These are phyloP conservation scores for Lichtheimia hyalospora DNA, from an alignment of 371 early-diverging fungal genomes.

Conservation along the genomic window DNA sequence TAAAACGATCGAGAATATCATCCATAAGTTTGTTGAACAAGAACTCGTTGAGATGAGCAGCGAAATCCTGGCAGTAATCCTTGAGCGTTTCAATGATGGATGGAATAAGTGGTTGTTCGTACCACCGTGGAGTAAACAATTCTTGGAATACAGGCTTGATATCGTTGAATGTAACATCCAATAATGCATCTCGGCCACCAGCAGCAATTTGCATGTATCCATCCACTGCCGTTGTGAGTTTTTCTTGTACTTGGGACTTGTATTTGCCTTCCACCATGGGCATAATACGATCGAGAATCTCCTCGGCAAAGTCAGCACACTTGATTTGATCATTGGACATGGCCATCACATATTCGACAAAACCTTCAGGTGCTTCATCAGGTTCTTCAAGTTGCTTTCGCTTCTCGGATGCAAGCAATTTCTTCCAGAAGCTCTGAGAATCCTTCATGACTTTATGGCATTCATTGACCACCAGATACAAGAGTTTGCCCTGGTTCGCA, in stretches of 20 bases:
- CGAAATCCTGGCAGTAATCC: constrained; percentile 88
- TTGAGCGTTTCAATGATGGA: constrained; percentile 85
- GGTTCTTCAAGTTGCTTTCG: constrained; percentile 72
- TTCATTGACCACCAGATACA: constrained; percentile 85
- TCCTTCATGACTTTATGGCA: constrained; percentile 83
- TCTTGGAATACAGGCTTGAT: constrained; percentile 69
- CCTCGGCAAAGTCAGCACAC: constrained; percentile 87
- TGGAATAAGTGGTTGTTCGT: constrained; percentile 80
- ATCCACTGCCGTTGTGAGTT: constrained; percentile 67
- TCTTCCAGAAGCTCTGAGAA: constrained; percentile 79
- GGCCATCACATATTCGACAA: constrained; percentile 93
- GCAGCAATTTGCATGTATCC: constrained; percentile 84
- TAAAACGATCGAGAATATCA: constrained; percentile 82
- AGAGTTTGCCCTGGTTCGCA: constrained; percentile 80
- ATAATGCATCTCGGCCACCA: constrained; percentile 65
- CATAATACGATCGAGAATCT: constrained; percentile 67
- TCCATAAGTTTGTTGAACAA: constrained; percentile 82
- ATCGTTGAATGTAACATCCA: constrained; percentile 85
- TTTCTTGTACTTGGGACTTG: constrained; percentile 58
- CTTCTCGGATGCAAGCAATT: constrained; percentile 71
- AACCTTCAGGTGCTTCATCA: constrained; percentile 70
- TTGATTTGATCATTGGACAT: constrained; percentile 91
- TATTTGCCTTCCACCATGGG: constrained; percentile 68
- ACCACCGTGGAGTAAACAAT: constrained; percentile 86
- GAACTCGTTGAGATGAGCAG: constrained; percentile 76